Percentiles rank a stretch among this genome's conserved stretches.
Conservation (phyloP, 306 rosid species). For the Castanopsis chinensis region DNA sequence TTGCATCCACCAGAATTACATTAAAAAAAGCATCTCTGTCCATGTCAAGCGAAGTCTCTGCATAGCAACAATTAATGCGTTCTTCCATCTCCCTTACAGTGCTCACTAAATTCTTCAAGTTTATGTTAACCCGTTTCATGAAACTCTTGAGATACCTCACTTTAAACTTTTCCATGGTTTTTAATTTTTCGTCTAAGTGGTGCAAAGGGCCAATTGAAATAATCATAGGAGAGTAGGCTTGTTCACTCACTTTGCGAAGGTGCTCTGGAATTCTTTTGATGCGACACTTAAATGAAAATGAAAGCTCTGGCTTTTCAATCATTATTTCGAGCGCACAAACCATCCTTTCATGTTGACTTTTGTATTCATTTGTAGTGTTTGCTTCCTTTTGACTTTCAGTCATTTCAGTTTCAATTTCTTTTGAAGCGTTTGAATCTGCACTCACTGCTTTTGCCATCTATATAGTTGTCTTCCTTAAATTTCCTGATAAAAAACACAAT, state of each 20-base stretch:
- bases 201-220: conserved; percentile 42
- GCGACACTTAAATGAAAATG: neutral
- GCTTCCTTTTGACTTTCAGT: no score
- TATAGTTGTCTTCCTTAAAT: no score
- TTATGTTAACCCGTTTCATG: neutral
- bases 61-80: conserved; percentile 10
- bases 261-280: conserved; percentile 29
- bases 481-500: no score
- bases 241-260: conserved; percentile 20
- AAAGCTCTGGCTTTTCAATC: neutral
- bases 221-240: conserved; percentile 36
- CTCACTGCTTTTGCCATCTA: no score
- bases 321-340: no score
- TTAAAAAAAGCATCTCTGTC: no score
- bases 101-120: neutral
- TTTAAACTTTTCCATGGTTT: conserved; percentile 27
- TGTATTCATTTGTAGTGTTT: no score
- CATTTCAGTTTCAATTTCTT: no score
- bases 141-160: conserved; percentile 14
- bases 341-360: no score
- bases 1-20: no score
- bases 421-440: no score
- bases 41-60: neutral
- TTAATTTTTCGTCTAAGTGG: neutral
- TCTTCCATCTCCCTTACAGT: neutral